Base-by-base conservation (phyloP, 208 protist genomes). In the Kentomonas sorsogonicus region DNA sequence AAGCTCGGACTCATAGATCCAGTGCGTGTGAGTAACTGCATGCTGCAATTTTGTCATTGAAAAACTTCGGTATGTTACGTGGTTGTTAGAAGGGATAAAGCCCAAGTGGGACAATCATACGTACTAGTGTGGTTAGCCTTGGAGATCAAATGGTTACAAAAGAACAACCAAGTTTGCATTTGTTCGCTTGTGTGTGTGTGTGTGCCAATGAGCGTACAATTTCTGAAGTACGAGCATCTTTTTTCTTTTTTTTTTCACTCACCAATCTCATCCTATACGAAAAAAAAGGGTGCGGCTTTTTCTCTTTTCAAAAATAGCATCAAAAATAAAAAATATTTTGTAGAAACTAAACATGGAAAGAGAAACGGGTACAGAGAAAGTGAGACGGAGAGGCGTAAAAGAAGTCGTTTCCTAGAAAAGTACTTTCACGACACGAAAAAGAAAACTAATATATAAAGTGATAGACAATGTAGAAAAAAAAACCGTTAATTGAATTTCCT, bases 301-400 rank as follows among this genome's bases (percentile, higher is more conserved):
- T 46, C 5, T 11, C 43, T 23, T 6, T 48, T 26, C 6, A 23
- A 50, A 62, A 43, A 20, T 22, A 53, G 18, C 23, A 53, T 18
- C n/a, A 52, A 43, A 70, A 47, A 57, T 40, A 38, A 56, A 52
- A 38, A 61, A 9, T 27, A 23, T 13, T 48, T 56, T 48, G 15
- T 43, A 22, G 18, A 43, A n/a, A n/a, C n/a, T n/a, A 40, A 18
- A 27, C 3, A n/a, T 26, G 22, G 13, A 50, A 5, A 36, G 18
- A 25, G 29, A 43, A 29, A 39, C 26, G 34, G 34, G 13, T 27
- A 18, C 1, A 58, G 34, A 58, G 36, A n/a, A 13, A n/a, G 18
- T n/a, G n/a, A 55, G 30, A 94, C 60, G 31, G 74, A 0, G 59
- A 67, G 11, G 72, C 78, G 51, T 82, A 79, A 38, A 57, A 63